Evolutionary conservation across 2,329 filamentous ascomycete genomes (phyloP).

Genomic region (Curvularia hawaiiensis): DNA sequence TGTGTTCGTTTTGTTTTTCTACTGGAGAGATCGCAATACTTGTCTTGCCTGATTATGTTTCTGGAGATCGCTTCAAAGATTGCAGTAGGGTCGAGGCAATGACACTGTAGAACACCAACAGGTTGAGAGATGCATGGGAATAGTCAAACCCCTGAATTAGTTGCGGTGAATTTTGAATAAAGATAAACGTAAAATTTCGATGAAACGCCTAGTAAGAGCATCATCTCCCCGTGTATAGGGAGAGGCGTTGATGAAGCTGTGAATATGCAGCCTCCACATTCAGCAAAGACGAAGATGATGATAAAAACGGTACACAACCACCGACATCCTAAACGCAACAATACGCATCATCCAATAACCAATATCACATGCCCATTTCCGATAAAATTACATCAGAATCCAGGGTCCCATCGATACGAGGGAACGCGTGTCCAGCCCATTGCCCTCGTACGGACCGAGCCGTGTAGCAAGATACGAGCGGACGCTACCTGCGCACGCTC

Average conservation of each 20-base stretch:
- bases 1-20: neutral
- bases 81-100: neutral
- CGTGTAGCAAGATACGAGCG: neutral
- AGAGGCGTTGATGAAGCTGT: neutral
- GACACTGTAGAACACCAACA: neutral
- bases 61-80: neutral
- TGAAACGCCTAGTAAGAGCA: neutral
- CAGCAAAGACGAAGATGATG: neutral
- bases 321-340: neutral
- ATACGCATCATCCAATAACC: neutral
- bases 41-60: neutral
- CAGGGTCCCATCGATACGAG: neutral
- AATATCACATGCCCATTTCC: neutral
- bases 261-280: neutral
- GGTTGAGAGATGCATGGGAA: neutral
- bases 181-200: no score
- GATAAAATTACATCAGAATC: neutral
- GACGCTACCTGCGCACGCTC: neutral
- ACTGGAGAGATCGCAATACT: neutral
- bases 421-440: conserved; percentile 8
- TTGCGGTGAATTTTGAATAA: no score
- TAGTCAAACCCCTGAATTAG: neutral
- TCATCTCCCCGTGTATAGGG: neutral
- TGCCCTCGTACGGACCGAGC: neutral
- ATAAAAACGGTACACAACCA: neutral